Base-by-base conservation (phyloP, 2,329 filamentous ascomycete genomes). In the Penicillium olsonii region DNA sequence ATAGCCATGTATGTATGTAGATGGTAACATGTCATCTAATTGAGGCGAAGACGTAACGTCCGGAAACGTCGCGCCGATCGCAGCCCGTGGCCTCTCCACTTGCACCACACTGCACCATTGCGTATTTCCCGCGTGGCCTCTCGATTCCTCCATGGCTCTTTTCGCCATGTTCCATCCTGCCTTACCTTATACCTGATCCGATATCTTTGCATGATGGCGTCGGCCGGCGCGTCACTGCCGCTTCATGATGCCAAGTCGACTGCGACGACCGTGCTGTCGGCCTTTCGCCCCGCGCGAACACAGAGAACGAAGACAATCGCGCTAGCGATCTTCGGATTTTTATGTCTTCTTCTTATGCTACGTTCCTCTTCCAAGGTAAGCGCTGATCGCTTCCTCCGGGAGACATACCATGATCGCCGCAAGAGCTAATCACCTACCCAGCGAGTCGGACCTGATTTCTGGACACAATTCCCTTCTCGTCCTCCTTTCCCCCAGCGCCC, bases 381-480 rank as follows among this genome's bases (percentile, higher is more conserved):
- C 55, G 48, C 51, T 42, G 52, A 57, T 49, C 8, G n/a, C 39
- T 38, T 20, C n/a, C 17, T 14, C 34, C 22, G 37, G 14, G 19
- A 15, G 24, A 48, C 18, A 37, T 42, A 6, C 19, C 37, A 19
- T 22, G 45, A 43, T 48, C 47, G 29, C 18, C 38, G 19, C 42
- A 12, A 26, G 33, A 44, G 31, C 48, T 54, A 27, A 55, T 39
- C 31, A 40, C 8, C n/a, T n/a, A 39, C 43, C 35, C 43, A 68
- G 63, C 50, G 57, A 48, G 26, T 57, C 12, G 54, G 60, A 17
- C 54, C 63, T 17, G 58, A 68, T 44, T 68, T 65, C 52, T 69
- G 64, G 62, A 41, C 62, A n/a, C 59, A 64, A 34, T 69, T 67
- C 43, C 68, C 68, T 24, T 69, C 68, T 10, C 62, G 57, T 42